These are phyloP conservation scores for Skeletonema grethae DNA, from an alignment of 108 stramenopile species.

Conservation along the genomic window DNA sequence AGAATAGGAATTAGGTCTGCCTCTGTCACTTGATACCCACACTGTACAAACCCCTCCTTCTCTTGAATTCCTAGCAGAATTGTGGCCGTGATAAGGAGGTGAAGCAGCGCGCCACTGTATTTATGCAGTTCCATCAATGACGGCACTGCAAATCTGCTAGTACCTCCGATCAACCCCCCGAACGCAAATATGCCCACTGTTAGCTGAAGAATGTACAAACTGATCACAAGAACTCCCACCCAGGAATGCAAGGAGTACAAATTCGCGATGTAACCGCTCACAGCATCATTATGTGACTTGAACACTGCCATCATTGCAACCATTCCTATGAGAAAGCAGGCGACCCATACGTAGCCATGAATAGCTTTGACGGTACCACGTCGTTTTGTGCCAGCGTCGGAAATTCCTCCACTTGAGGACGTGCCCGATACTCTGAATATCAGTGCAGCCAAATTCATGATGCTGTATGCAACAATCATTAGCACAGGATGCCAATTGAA, in stretches of 20 bases:
- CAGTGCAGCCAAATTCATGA: constrained; percentile 69
- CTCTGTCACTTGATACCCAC: constrained; percentile 54
- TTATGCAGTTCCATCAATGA: constrained; percentile 52
- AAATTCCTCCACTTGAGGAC: constrained; percentile 13
- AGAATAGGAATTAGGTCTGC: constrained; percentile 50
- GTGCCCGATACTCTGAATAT: constrained; percentile 52
- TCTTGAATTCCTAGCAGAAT: constrained; percentile 79
- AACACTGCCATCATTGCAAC: constrained; percentile 73
- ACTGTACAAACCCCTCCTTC: constrained; percentile 76
- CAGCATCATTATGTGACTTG: constrained; percentile 67
- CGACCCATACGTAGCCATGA: constrained; percentile 58
- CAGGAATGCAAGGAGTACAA: constrained; percentile 81
- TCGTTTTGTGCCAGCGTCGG: constrained; percentile 14
- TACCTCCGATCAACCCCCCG: constrained; percentile 8
- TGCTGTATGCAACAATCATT: constrained; percentile 66
- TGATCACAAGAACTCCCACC: constrained; percentile 63
- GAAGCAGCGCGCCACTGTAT: constrained; percentile 58
- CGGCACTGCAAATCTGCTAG: constrained; percentile 40
- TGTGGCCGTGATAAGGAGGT: constrained; percentile 49
- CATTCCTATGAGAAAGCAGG: constrained; percentile 51
- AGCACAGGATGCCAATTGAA: constrained; percentile 86
- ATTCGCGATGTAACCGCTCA: constrained; percentile 73
- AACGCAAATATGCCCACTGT: constrained; percentile 52
- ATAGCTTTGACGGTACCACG: constrained; percentile 38
- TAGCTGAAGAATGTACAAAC: constrained; percentile 58